Base-by-base conservation (phyloP, 169 alveolate species). In the Eimeria tenella region DNA sequence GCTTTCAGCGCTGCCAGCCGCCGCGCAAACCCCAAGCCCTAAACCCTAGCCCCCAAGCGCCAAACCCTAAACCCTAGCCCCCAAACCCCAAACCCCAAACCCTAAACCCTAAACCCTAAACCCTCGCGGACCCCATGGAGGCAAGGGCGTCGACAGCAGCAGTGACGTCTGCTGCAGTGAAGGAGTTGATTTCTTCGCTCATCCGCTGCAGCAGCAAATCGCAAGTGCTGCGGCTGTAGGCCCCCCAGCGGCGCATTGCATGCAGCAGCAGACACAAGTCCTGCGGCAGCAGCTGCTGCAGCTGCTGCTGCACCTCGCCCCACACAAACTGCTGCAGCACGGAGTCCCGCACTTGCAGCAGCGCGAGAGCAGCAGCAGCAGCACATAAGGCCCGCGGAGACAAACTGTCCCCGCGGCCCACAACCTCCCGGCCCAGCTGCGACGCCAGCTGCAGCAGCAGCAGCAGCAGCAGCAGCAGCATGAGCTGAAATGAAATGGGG, bases 181-280 rank as follows among this genome's bases (percentile, higher is more conserved):
- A 94, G 53, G 94, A 81, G 86, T 94, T 93, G 60, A 93, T 93
- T 70, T 95, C 96, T 42, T 95, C 96, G 25, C 86, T 52, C 95
- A 95, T 93, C 25, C 95, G 70, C 88, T 95, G 95, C 52, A 93
- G 86, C 53, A 95, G 53, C 83, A 93, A n/a, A 92, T 95, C 96
- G 52, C 56, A 70, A 55, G 82, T 56, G 84, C 77, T 90, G n/a
- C 96, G 94, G 86, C 90, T 95, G 81, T 88, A 95, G 63, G 94
- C 83, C 63, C 95, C 95, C 96, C 96, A 95, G 15, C 95, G 89
- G 23, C 96, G 87, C 58, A 88, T 93, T 68, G 96, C 95, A 79
- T 95, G 95, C 71, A 94, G 31, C 11, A 90, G 65, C 71, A 49
- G 53, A 86, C 50, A 31, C 74, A 90, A 42, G 75, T 93, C 89